Conservation (phyloP, 2,329 filamentous ascomycete genomes). For the Fusarium musae region DNA sequence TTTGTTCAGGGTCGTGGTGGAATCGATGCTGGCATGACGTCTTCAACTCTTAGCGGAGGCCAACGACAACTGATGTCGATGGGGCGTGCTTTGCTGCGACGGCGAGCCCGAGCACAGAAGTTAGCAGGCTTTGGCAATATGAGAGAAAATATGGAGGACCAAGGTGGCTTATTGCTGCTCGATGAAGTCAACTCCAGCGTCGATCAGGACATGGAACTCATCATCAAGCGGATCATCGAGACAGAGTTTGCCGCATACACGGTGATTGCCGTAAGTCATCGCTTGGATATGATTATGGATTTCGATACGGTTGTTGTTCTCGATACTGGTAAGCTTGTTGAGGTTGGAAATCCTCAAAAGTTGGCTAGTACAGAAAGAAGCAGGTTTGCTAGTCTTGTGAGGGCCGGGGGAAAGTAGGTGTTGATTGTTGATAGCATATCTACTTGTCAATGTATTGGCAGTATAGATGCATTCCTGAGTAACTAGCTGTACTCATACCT, state of each 20-base stretch:
- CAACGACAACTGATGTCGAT: slow-evolving; percentile 73
- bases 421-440: neutral
- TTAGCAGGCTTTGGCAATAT: neutral
- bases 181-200: slow-evolving; percentile 58
- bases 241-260: slow-evolving; percentile 59
- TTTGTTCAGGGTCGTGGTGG: slow-evolving; percentile 50
- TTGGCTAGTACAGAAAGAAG: slow-evolving; percentile 38
- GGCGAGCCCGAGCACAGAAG: slow-evolving; percentile 19
- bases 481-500: neutral
- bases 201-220: slow-evolving; percentile 54
- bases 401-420: neutral
- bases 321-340: slow-evolving; percentile 58
- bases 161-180: slow-evolving; percentile 50
- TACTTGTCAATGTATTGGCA: neutral
- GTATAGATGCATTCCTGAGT: too few relatives aligned
- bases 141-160: neutral
- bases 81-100: slow-evolving; percentile 65
- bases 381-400: slow-evolving; percentile 44
- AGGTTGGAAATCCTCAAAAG: slow-evolving; percentile 44
- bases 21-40: slow-evolving; percentile 52
- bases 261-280: slow-evolving; percentile 61
- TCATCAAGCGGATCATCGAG: slow-evolving; percentile 54
- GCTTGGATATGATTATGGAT: slow-evolving; percentile 62
- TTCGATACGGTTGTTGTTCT: slow-evolving; percentile 60
- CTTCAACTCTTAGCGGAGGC: slow-evolving; percentile 64